Evolutionary conservation across 805 yeast species (phyloP), one percentile per base, ranked within the genome.

Genomic region (Tetrapisispora nanseiensis): DNA sequence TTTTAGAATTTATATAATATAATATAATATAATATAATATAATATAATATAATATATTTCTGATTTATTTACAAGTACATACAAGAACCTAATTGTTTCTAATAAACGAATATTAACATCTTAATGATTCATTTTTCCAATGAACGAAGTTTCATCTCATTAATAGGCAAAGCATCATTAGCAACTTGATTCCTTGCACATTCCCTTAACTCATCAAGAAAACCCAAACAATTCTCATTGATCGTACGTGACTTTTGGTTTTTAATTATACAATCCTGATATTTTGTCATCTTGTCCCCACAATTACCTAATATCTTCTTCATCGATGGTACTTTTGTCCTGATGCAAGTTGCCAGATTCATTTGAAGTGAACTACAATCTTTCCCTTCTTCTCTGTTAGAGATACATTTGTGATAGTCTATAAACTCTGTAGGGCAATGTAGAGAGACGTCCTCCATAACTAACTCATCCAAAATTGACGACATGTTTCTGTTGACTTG

Each of bases 391-490:
- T 76, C 76, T 12, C 16, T 30, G 23, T 66, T 68, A 28, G 76
- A 64, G 60, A 85, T 72, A 56, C 95, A 85, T 52, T 75, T 76
- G 60, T 85, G 90, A 59, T 80, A 85, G 22, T 71, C 74, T 43
- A 84, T 63, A 49, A 85, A 84, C 54, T 78, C 73, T 46, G 75
- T 77, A 0, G 94, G 92, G 58, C 95, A 85, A 54, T 71, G 67
- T 42, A 76, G 72, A 12, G 94, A 87, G 44, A 82, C 82, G 54
- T 85, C 95, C 47, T 83, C 87, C 47, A 85, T 73, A 26, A 85
- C 71, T 39, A 81, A 67, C 56, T 84, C 89, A 61, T 85, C 95
- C 24, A 85, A 61, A 11, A 69, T 51, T 55, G 68, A 58, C 4
- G 54, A 51, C 51, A 55, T 52, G 27, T 24, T 18, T n/a, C n/a